A percentile compares a stretch with the other conserved stretches of the same genome.
Conservation (phyloP, 2,329 filamentous ascomycete species). For the Cadophora sp. region DNA sequence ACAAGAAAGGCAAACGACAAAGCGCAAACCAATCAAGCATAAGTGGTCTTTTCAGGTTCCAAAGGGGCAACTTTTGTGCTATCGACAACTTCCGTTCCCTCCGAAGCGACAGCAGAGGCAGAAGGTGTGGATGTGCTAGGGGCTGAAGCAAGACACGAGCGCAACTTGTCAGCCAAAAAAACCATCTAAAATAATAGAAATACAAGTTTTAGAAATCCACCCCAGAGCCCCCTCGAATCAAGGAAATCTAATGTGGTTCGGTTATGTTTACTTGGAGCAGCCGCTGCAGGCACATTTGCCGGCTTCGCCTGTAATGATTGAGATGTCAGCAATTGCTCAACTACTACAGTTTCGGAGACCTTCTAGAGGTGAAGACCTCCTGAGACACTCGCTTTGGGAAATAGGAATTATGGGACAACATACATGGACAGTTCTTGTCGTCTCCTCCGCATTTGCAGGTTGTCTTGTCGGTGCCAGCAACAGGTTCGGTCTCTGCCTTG, state of each 20-base stretch:
- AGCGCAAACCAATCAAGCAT: constrained; percentile 30
- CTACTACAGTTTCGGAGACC: too few relatives aligned
- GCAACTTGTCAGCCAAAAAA: constrained; percentile 34
- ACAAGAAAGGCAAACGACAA: constrained; percentile 20
- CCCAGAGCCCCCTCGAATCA: constrained; percentile 4
- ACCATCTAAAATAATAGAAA: constrained; percentile 30
- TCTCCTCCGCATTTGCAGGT: constrained; percentile 48
- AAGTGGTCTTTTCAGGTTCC: constrained; percentile 38
- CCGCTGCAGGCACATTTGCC: constrained; percentile 48
- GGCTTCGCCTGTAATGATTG: constrained; percentile 33
- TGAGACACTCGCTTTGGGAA: too few relatives aligned
- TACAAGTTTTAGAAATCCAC: constrained; percentile 23
- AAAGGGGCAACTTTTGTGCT: constrained; percentile 40
- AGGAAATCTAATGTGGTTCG: constrained; percentile 22
- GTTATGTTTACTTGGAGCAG: constrained; percentile 35
- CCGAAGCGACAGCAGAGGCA: constrained; percentile 32
- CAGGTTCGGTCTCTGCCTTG: constrained; percentile 48
- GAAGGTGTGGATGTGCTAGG: constrained; percentile 29
- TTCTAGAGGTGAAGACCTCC: too few relatives aligned
- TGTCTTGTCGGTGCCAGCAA: constrained; percentile 47
- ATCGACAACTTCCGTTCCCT: constrained; percentile 35
- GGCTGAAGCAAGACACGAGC: constrained; percentile 33
- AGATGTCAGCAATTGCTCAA: too few relatives aligned
- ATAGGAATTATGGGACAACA: too few relatives aligned
- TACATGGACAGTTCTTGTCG: constrained; percentile 45